Conservation (phyloP, 1,139 yeast species). For the Geotrichum europaeum region DNA sequence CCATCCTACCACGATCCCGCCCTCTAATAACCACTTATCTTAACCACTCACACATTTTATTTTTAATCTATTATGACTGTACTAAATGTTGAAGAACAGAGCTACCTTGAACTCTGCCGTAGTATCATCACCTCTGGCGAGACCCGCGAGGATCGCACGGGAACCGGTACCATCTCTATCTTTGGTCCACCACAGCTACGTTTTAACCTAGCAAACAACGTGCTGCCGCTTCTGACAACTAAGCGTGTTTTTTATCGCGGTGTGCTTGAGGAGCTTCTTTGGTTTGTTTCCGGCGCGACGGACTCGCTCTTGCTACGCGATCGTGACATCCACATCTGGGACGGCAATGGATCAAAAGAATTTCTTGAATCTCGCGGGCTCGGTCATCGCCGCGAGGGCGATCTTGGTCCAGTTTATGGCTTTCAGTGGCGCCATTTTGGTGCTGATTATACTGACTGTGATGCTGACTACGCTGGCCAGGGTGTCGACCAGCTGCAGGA, state of each 20-base stretch:
- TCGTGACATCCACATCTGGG: slow-evolving; percentile 93
- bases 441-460: slow-evolving; percentile 80
- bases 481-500: slow-evolving; percentile 88
- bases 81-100: slow-evolving; percentile 60
- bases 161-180: slow-evolving; percentile 85
- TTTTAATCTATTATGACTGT: neutral
- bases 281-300: slow-evolving; percentile 90
- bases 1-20: neutral
- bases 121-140: slow-evolving; percentile 80
- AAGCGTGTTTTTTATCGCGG: slow-evolving; percentile 88
- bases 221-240: slow-evolving; percentile 85
- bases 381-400: slow-evolving; percentile 79
- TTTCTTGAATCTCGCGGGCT: slow-evolving; percentile 80
- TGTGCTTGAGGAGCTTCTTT: slow-evolving; percentile 77
- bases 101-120: slow-evolving; percentile 75
- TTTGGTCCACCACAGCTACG: slow-evolving; percentile 96
- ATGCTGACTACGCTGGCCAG: slow-evolving; percentile 75
- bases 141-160: slow-evolving; percentile 89
- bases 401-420: slow-evolving; percentile 96
- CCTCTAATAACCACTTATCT: neutral
- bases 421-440: slow-evolving; percentile 99
- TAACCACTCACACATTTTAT: neutral
- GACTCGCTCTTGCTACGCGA: slow-evolving; percentile 75
- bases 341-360: slow-evolving; percentile 96
- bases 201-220: slow-evolving; percentile 64